phyloP scores from a whole-genome alignment of 805 yeast species.

The Wickerhamiella hasegawae region DNA sequence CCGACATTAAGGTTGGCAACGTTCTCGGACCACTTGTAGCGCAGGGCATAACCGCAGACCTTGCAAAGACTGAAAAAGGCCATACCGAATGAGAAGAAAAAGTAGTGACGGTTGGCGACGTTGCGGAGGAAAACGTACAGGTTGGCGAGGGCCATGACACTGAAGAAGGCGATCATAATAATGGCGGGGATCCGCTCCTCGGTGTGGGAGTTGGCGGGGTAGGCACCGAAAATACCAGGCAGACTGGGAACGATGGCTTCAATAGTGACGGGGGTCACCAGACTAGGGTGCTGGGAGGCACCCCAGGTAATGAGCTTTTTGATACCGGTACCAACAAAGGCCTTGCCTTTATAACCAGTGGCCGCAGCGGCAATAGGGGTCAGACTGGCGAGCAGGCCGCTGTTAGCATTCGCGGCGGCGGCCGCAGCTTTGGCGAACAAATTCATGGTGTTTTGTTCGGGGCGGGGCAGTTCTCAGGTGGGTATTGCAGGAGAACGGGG shows the following conservation, averaged over 20 bases:
- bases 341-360: conserved; percentile 8
- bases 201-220: conserved; percentile 18
- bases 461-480: not conserved
- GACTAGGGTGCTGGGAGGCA: conserved; percentile 4
- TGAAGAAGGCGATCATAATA: conserved; percentile 38
- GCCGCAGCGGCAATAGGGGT: conserved; percentile 11
- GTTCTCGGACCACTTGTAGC: conserved; percentile 46
- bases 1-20: conserved; percentile 32
- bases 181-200: conserved; percentile 47
- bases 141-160: conserved; percentile 33
- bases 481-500: not conserved
- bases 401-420: not conserved
- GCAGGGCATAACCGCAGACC: conserved; percentile 40
- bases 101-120: conserved; percentile 39
- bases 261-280: conserved; percentile 9
- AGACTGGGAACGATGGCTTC: conserved; percentile 17
- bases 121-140: conserved; percentile 32
- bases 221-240: conserved; percentile 39
- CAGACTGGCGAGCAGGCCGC: conserved; percentile 6
- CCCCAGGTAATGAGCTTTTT: conserved; percentile 11
- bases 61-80: conserved; percentile 37
- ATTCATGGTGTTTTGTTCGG: not conserved
- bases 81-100: conserved; percentile 38
- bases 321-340: conserved; percentile 19
- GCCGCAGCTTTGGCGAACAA: not conserved